Conservation (phyloP, 1,284 basidiomycete species). For the Puccinia hordei region DNA sequence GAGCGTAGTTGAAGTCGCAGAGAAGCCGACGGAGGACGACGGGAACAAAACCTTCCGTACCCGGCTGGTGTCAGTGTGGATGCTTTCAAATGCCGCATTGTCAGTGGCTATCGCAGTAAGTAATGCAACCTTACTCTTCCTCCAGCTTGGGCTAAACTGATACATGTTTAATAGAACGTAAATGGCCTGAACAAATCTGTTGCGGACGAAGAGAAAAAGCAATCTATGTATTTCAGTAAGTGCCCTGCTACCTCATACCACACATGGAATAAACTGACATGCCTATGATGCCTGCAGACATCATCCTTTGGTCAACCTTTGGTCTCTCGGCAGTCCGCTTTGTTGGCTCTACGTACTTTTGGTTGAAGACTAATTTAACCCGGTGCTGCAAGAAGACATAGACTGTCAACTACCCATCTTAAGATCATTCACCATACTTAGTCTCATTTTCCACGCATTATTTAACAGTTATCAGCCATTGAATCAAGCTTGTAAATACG, state of each 20-base stretch:
- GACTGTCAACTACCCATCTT: not conserved
- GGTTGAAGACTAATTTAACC: slow-evolving; percentile 34
- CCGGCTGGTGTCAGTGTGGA: slow-evolving; percentile 59
- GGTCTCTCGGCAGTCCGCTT: slow-evolving; percentile 46
- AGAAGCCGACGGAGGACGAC: slow-evolving; percentile 56
- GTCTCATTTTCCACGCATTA: not conserved
- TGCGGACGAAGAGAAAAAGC: slow-evolving; percentile 46
- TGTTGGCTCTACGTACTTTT: slow-evolving; percentile 49
- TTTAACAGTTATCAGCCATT: not conserved
- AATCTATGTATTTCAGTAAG: slow-evolving; percentile 50
- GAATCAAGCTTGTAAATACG: not conserved
- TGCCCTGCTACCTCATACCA: not conserved
- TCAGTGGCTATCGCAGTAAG: slow-evolving; percentile 49
- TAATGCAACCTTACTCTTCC: not conserved
- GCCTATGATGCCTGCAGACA: slow-evolving; percentile 7
- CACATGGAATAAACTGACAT: no score
- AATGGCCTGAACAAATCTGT: slow-evolving; percentile 48
- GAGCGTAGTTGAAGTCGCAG: slow-evolving; percentile 67
- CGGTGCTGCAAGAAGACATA: slow-evolving; percentile 44
- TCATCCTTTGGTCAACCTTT: slow-evolving; percentile 50
- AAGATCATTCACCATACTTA: not conserved
- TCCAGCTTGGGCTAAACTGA: not conserved
- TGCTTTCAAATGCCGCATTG: slow-evolving; percentile 44
- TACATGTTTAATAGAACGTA: slow-evolving; percentile 29
- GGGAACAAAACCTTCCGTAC: slow-evolving; percentile 60